Conservation (phyloP, 441 rosid genomes). For the Gossypium schwendimanii region DNA sequence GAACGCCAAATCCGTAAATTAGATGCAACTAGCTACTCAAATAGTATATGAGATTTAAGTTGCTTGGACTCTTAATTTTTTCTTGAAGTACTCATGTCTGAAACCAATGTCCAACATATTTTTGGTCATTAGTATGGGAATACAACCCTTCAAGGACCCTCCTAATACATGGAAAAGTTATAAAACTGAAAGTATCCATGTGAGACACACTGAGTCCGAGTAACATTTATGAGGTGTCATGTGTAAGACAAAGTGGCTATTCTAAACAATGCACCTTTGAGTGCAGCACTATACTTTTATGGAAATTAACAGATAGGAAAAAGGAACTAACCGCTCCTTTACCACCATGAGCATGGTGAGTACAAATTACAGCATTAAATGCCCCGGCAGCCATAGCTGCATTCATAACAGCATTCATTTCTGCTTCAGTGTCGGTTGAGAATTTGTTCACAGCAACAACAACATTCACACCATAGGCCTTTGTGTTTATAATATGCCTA, state of each 20-base stretch:
- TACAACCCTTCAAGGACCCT: background rate
- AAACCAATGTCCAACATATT: background rate
- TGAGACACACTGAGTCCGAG: background rate
- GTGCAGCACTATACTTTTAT: background rate
- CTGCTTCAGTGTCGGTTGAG: constrained; percentile 80
- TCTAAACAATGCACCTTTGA: background rate
- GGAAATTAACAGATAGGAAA: background rate
- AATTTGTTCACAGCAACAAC: constrained; percentile 92
- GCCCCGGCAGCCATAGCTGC: constrained; percentile 86
- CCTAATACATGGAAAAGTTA: background rate
- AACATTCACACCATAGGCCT: constrained; percentile 80
- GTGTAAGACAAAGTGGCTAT: background rate
- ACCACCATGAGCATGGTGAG: constrained; percentile 96
- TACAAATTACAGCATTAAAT: constrained; percentile 77
- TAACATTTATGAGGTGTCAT: background rate
- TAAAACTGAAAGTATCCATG: background rate
- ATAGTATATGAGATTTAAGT: background rate
- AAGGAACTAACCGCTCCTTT: constrained; percentile 74
- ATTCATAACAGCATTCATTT: constrained; percentile 63
- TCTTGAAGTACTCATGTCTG: too few species aligned
- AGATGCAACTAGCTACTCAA: background rate
- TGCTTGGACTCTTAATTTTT: too few species aligned
- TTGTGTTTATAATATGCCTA: constrained; percentile 76
- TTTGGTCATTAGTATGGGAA: background rate
- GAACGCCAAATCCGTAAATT: background rate